These are phyloP conservation scores for Volvariella surrecta DNA, from an alignment of 1,284 basidiomycete species.

Conservation along the genomic window DNA sequence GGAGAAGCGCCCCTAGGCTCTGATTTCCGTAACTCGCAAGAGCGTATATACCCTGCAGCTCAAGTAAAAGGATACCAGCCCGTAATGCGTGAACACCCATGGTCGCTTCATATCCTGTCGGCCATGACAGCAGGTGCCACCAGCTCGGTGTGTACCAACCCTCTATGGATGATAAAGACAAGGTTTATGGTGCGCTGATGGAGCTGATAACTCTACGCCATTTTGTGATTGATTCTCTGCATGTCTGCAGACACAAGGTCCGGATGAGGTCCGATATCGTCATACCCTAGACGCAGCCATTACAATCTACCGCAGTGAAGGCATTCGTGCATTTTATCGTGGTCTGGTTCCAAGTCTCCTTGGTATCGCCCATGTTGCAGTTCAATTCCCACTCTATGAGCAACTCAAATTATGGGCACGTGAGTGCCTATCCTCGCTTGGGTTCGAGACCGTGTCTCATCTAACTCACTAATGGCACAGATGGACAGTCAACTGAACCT, in stretches of 20 bases:
- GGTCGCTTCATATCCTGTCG: conserved; percentile 81
- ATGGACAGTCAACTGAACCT: conserved; percentile 45
- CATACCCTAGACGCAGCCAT: conserved; percentile 83
- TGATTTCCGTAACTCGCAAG: conserved; percentile 17
- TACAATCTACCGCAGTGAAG: conserved; percentile 84
- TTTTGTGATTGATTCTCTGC: background rate
- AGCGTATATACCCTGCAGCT: conserved; percentile 67
- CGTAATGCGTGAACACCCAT: conserved; percentile 66
- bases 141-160: conserved; percentile 88
- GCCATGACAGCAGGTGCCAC: conserved; percentile 90
- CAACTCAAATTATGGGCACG: conserved; percentile 78
- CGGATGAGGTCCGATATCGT: conserved; percentile 67
- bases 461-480: conserved; percentile 22
- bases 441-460: conserved; percentile 1
- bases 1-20: conserved; percentile 52
- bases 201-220: background rate
- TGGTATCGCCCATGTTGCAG: conserved; percentile 87
- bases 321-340: conserved; percentile 81
- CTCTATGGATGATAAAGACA: conserved; percentile 96
- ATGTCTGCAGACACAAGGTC: conserved; percentile 57
- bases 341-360: conserved; percentile 84
- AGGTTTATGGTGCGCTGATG: conserved; percentile 80
- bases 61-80: conserved; percentile 78
- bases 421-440: conserved; percentile 33
- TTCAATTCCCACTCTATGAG: conserved; percentile 96